Evolutionary conservation across 1,284 basidiomycete species (phyloP), one percentile per base, ranked within the genome.

Genomic region (Ustilago sp.): DNA sequence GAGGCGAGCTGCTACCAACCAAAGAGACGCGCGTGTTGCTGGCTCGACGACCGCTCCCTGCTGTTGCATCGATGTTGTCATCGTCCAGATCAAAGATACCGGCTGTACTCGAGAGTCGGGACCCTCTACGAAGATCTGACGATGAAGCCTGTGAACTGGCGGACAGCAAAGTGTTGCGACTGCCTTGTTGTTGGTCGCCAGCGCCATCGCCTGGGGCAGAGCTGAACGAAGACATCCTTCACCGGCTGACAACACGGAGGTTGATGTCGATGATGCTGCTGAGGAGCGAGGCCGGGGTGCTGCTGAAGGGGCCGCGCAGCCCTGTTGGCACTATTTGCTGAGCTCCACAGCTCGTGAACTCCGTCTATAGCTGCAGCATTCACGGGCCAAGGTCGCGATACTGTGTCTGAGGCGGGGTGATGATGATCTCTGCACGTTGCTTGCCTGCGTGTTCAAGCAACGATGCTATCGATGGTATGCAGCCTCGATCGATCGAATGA

Each of bases 11-110:
- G 64, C 64, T 62, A 32, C 64, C 63, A 19, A 64, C 63, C 36
- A 68, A 68, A 19, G 65, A 76, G 19, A 65, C 56, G 43, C 64
- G 62, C n/a, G 43, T 32, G 34, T 65, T 62, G 65, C 66, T 65
- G 39, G 66, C 57, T 62, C 67, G 63, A 12, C 76, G 66, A 57
- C 63, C 63, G 43, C 63, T 62, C 34, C 36, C 35, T n/a, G 63
- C 55, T 13, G 28, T 54, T 53, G 60, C 63, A 19, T 67, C 67
- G 45, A 72, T 56, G 52, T 39, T 60, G 48, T 77, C 77, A 23
- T 73, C 69, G 41, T 80, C 76, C 12, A 80, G 73, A 61, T 79
- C 79, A 67, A 79, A 80, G 64, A 80, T 79, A 50, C 79, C 79
- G 23, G 73, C 79, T 38, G 79, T 77, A 35, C 76, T 79, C 43